phyloP scores from a whole-genome alignment of 2,329 filamentous ascomycete genomes.

The Aspergillus pseudotamarii region DNA sequence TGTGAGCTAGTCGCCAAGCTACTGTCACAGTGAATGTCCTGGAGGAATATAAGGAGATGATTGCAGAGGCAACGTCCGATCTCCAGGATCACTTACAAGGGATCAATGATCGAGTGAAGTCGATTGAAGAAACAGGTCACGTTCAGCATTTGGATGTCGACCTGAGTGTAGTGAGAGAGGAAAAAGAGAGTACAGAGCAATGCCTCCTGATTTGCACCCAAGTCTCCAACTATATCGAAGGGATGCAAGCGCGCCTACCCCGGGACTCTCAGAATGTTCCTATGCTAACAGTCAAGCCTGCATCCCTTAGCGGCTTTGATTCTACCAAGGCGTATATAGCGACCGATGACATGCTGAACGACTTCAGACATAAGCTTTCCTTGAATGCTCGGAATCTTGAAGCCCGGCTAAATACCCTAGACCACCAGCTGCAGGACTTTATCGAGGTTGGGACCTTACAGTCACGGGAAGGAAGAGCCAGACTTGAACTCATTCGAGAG shows the following conservation, averaged over 20 bases:
- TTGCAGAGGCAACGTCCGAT: slow-evolving; percentile 36
- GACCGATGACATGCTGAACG: too few species aligned
- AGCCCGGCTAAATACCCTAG: slow-evolving; percentile 24
- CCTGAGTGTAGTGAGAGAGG: slow-evolving; percentile 30
- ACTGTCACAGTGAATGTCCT: slow-evolving; percentile 27
- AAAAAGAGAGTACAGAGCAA: slow-evolving; percentile 38
- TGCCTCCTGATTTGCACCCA: slow-evolving; percentile 39
- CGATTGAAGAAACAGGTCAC: not conserved
- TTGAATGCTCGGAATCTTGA: slow-evolving; percentile 5
- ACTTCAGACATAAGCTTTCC: too few species aligned
- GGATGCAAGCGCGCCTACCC: slow-evolving; percentile 18
- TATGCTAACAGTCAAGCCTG: too few species aligned
- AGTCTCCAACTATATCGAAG: slow-evolving; percentile 35
- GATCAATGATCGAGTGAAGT: slow-evolving; percentile 33
- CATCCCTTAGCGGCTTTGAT: too few species aligned
- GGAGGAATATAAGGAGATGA: slow-evolving; percentile 37
- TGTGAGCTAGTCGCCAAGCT: slow-evolving; percentile 20
- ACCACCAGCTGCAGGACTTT: slow-evolving; percentile 21
- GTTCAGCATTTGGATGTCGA: not conserved
- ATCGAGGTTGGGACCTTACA: slow-evolving; percentile 7
- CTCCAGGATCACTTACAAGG: slow-evolving; percentile 37
- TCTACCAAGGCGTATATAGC: too few species aligned
- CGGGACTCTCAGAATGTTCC: slow-evolving; percentile 1
- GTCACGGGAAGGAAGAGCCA: slow-evolving; percentile 16
- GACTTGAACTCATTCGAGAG: slow-evolving; percentile 26